phyloP scores from a whole-genome alignment of 495 filamentous ascomycete species.

The Aspergillus conjunctus region DNA sequence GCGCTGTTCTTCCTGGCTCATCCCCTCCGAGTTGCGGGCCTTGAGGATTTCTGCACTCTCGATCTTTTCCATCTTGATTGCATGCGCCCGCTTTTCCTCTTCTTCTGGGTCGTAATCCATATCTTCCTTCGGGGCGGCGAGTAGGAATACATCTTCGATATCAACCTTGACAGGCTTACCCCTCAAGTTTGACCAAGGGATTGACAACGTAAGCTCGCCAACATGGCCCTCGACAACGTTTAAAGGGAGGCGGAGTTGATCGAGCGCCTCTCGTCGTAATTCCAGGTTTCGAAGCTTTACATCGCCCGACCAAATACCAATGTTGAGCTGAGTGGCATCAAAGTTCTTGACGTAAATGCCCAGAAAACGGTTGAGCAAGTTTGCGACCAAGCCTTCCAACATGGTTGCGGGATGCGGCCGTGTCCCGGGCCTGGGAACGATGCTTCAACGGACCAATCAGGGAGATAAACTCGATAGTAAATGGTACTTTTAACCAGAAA shows the following conservation, averaged over 20 bases:
- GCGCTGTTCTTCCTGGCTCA: constrained; percentile 91
- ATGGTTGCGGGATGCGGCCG: constrained; percentile 50
- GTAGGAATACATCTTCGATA: constrained; percentile 94
- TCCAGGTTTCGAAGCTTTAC: constrained; percentile 91
- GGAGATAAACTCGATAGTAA: not conserved
- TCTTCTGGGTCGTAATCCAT: constrained; percentile 90
- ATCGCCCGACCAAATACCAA: constrained; percentile 97
- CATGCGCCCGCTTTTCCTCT: constrained; percentile 77
- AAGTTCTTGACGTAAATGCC: constrained; percentile 99
- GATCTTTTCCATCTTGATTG: constrained; percentile 94
- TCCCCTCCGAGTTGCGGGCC: constrained; percentile 86
- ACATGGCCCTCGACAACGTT: constrained; percentile 97
- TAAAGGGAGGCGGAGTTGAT: constrained; percentile 91
- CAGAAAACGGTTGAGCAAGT: constrained; percentile 95
- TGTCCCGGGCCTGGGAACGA: constrained; percentile 39
- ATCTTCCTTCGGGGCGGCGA: constrained; percentile 93
- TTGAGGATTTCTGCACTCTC: constrained; percentile 93
- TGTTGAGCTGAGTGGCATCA: constrained; percentile 92
- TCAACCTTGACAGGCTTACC: constrained; percentile 91
- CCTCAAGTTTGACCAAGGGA: constrained; percentile 94
- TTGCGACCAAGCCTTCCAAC: constrained; percentile 74
- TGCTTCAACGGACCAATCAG: constrained; percentile 4
- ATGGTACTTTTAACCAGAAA: not conserved
- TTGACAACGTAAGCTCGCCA: constrained; percentile 83
- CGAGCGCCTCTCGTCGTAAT: constrained; percentile 88